Evolutionary conservation across 805 yeast species (phyloP), one percentile per base, ranked within the genome.

Genomic region (Kluyveromyces wickerhamii): DNA sequence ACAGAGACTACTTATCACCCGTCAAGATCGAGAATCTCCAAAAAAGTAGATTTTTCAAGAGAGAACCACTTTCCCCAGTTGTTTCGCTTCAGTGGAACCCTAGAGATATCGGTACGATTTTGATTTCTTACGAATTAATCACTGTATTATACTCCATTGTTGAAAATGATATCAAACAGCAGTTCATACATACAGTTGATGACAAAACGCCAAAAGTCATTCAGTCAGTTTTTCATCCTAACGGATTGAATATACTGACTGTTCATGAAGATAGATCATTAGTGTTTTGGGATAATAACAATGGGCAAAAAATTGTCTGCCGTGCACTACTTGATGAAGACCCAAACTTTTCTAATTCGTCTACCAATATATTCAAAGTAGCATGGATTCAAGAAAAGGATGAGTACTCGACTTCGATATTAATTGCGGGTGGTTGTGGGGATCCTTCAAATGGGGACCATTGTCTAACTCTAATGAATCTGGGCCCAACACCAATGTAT

Each of bases 251-350:
- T 52, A 61, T 85, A 3, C 69, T 83, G 14, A 79, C 95, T 0
- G 70, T 76, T 2, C 94, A 89, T 56, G 77, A 65, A 15, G 95
- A 88, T 50, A 89, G 89, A 35, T 72, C 94, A 0, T 49, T 92
- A 23, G 95, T 76, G 2, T 92, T 92, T 51, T 92, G 97, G 96
- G 98, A 92, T 57, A 81, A 85, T 1, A 69, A 76, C 21, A 77
- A 77, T 23, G 96, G 94, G 1, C 72, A 74, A 11, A 59, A 76
- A 28, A 63, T 92, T 10, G 77, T 77, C 35, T 92, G 96, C 1
- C 70, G 96, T 45, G 71, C 83, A 1, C 41, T 80, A 4, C 70
- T 71, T 40, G 94, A 83, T 33, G 65, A 75, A 3, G 71, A 74
- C 36, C 72, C 86, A 7, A 51, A 58, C 14, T 14, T 43, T 34